These are phyloP conservation scores for Saprolegnia parasitica DNA, from an alignment of 352 stramenopile species.

Conservation along the genomic window DNA sequence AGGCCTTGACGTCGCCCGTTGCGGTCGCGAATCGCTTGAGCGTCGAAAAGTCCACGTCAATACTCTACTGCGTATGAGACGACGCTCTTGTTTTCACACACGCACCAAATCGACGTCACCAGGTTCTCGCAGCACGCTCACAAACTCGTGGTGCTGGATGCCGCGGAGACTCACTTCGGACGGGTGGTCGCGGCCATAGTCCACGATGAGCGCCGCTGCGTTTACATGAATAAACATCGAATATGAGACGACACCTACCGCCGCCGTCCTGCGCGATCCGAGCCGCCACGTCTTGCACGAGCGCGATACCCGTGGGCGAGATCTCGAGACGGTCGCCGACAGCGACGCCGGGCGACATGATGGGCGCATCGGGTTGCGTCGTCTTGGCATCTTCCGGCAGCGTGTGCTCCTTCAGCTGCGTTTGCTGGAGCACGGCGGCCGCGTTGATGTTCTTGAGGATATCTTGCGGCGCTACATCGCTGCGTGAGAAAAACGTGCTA, in stretches of 20 bases:
- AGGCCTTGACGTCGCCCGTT: constrained; percentile 59
- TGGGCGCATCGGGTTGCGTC: constrained; percentile 31
- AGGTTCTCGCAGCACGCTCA: constrained; percentile 88
- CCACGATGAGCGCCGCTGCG: constrained; percentile 85
- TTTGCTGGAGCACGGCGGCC: neutral
- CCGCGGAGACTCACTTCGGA: constrained; percentile 87
- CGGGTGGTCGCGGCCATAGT: constrained; percentile 93
- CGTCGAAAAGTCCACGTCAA: constrained; percentile 86
- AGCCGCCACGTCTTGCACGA: constrained; percentile 90
- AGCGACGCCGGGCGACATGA: constrained; percentile 52
- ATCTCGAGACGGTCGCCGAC: constrained; percentile 91
- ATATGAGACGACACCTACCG: constrained; percentile 25
- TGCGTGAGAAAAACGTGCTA: neutral
- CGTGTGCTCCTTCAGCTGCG: constrained; percentile 27
- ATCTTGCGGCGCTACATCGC: constrained; percentile 22
- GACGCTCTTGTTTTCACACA: too few relatives aligned
- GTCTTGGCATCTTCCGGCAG: constrained; percentile 41
- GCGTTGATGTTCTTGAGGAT: constrained; percentile 23
- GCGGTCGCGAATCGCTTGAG: constrained; percentile 59
- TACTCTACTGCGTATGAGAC: constrained; percentile 56
- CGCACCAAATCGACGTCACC: constrained; percentile 87
- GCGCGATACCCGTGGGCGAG: constrained; percentile 86
- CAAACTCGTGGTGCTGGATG: constrained; percentile 93
- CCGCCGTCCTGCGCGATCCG: constrained; percentile 80
- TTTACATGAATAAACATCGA: neutral